Evolutionary conservation across 768 basidiomycete genomes (phyloP).

Genomic region (Pleurotus djamor): DNA sequence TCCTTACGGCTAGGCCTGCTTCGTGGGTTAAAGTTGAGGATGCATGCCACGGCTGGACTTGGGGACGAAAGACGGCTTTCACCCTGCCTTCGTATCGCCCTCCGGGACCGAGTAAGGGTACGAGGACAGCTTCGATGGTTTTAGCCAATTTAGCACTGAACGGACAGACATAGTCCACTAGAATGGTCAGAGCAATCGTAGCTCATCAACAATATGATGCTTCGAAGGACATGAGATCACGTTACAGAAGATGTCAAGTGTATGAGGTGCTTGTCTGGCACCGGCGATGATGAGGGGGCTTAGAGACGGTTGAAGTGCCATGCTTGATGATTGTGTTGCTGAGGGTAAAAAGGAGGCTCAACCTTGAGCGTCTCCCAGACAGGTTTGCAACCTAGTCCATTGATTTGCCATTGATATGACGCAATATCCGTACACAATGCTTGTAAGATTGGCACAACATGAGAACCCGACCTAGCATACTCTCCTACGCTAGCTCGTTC

Average conservation of each 20-base stretch:
- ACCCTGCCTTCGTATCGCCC: constrained; percentile 73
- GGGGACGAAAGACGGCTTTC: constrained; percentile 65
- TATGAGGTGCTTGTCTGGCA: constrained; percentile 59
- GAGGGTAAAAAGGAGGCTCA: neutral
- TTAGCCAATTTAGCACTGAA: constrained; percentile 66
- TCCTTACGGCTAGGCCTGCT: constrained; percentile 72
- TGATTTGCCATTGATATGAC: too few relatives aligned
- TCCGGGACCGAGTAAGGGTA: constrained; percentile 52
- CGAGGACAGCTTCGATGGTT: constrained; percentile 57
- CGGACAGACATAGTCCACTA: constrained; percentile 89
- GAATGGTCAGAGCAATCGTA: neutral
- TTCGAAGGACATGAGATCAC: too few relatives aligned
- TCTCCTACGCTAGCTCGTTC: too few relatives aligned
- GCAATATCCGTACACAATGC: too few relatives aligned
- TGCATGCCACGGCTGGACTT: constrained; percentile 81
- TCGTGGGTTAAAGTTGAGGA: constrained; percentile 79
- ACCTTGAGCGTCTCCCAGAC: too few relatives aligned
- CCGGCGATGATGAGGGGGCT: constrained; percentile 65
- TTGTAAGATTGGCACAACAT: too few relatives aligned
- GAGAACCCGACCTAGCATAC: too few relatives aligned
- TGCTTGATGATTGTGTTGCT: too few relatives aligned
- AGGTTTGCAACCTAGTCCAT: too few relatives aligned
- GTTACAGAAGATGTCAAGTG: constrained; percentile 74
- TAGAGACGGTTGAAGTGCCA: constrained; percentile 82
- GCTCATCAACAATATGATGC: neutral